These are phyloP conservation scores for Adenanthera pavonina DNA, from an alignment of 306 rosid genomes.

Conservation along the genomic window DNA sequence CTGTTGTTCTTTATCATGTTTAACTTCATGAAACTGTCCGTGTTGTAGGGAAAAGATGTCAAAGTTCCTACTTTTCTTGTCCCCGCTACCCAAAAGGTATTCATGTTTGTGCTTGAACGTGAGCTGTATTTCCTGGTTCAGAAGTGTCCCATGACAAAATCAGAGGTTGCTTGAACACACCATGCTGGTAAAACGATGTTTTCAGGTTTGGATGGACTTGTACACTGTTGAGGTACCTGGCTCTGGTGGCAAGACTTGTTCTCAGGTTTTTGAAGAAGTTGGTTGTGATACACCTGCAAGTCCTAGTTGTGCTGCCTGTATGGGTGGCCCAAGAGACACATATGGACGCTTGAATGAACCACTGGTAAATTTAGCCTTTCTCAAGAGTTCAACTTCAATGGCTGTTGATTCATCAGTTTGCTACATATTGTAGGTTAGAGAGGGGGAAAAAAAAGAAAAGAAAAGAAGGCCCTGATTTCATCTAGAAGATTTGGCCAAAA, in stretches of 20 bases:
- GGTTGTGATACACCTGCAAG: conserved; percentile 92
- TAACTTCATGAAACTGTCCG: conserved; percentile 10
- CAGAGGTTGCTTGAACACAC: background rate
- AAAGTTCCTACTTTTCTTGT: conserved; percentile 91
- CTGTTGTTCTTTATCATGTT: background rate
- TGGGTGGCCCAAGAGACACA: conserved; percentile 91
- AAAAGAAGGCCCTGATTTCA: background rate
- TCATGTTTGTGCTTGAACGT: background rate
- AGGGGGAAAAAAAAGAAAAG: no score
- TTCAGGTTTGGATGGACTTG: conserved; percentile 88
- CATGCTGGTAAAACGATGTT: conserved; percentile 1
- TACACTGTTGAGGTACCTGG: conserved; percentile 77
- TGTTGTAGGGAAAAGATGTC: conserved; percentile 68
- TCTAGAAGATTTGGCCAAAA: background rate
- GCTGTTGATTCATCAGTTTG: background rate
- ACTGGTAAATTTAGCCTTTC: conserved; percentile 45
- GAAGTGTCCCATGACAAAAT: conserved; percentile 8
- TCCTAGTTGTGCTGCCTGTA: conserved; percentile 89
- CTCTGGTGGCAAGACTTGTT: conserved; percentile 90
- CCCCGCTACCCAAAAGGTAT: conserved; percentile 88
- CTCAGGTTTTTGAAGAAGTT: conserved; percentile 91
- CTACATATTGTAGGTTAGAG: background rate
- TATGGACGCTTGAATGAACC: conserved; percentile 83
- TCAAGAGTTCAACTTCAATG: background rate
- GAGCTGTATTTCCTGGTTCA: background rate